Conservation (phyloP, 306 rosid species). For the Sicyos baderoa region DNA sequence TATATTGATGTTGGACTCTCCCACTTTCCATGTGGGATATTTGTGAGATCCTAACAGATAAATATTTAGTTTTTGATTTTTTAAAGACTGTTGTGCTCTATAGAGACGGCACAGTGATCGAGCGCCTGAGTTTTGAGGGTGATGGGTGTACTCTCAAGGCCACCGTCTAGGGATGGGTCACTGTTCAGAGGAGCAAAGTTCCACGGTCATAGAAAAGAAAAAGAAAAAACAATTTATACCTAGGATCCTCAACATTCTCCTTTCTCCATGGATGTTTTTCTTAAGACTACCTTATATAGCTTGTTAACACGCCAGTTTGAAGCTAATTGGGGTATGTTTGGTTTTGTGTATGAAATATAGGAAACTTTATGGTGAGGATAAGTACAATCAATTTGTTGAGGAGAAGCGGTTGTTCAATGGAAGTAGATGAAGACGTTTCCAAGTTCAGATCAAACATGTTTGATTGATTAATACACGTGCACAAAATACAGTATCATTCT, state of each 20-base stretch:
- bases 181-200: too few relatives aligned
- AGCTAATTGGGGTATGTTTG: not conserved
- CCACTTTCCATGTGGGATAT: too few relatives aligned
- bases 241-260: not conserved
- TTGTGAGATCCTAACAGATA: too few relatives aligned
- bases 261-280: not conserved
- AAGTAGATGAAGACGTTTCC: not conserved
- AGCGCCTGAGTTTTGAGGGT: too few relatives aligned
- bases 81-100: too few relatives aligned
- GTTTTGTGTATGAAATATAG: not conserved
- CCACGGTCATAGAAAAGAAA: too few relatives aligned
- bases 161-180: too few relatives aligned
- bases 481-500: not conserved
- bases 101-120: too few relatives aligned
- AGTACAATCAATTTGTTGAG: constrained; percentile 2
- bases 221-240: too few relatives aligned
- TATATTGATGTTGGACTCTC: too few relatives aligned
- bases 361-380: constrained; percentile 7
- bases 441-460: not conserved
- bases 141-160: too few relatives aligned
- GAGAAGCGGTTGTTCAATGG: constrained; percentile 5
- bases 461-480: not conserved
- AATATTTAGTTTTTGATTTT: too few relatives aligned
- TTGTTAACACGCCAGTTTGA: not conserved
- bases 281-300: not conserved